Base-by-base conservation (phyloP, 371 early-diverging fungal species). In the Mucor irregularis region DNA sequence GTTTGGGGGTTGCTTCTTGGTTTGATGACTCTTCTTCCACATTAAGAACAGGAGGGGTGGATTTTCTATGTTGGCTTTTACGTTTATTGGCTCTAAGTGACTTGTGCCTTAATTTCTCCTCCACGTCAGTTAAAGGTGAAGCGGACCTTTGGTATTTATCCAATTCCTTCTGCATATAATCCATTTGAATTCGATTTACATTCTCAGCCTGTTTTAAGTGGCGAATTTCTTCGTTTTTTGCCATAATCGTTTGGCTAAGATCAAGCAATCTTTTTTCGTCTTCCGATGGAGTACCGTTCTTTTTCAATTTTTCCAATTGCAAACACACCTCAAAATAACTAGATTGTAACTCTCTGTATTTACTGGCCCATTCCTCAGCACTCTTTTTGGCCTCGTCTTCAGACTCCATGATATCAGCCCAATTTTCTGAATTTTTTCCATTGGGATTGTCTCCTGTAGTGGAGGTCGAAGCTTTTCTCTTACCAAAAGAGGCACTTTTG, bases 141-240 rank as follows among this genome's bases (percentile, higher is more conserved):
- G 42, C 11, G 5, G 42, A 42, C 44, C 33, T 50, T 31, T 45
- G 60, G n/a, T 46, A 46, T 38, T 60, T 64, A 29, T 61, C 34
- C 5, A 66, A 21, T 40, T 62, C 62, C 3, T 44, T 31, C 26
- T 70, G 71, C 34, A 70, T 10, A 26, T 67, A 57, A 14, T 70
- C 61, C n/a, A 70, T 31, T 34, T 70, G 71, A 28, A 70, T 56
- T 35, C 53, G 40, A 38, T 61, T 58, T 14, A 64, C 57, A n/a
- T 51, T 50, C 21, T 66, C 64, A 1, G 64, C 53, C 37, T 70
- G 71, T 43, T 61, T 63, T 28, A 70, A 38, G n/a, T 55, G 64
- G 5, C 54, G 49, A 45, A 67, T 67, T 26, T 61, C 67, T 49
- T 70, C 49, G 19, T 67, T 61, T 25, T 58, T 49, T 2, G 25